These are phyloP conservation scores for Rhodotorula toruloides DNA, from an alignment of 768 basidiomycete species.

Conservation along the genomic window DNA sequence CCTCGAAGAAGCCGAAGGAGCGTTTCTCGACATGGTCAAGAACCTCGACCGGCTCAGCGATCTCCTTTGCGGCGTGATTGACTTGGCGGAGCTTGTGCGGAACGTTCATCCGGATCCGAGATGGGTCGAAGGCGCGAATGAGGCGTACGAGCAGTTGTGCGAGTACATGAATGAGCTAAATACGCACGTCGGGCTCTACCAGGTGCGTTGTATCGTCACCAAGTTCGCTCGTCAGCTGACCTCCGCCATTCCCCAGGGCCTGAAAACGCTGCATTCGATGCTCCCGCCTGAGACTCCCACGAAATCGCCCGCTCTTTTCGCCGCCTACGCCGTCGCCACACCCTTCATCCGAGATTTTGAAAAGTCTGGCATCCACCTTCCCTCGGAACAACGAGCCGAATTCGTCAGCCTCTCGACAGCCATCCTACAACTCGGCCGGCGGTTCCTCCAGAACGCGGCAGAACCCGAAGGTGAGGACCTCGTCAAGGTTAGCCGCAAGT, in stretches of 20 bases:
- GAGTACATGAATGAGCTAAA: constrained; percentile 98
- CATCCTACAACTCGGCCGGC: constrained; percentile 77
- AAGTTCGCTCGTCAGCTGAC: not conserved
- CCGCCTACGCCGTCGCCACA: constrained; percentile 59
- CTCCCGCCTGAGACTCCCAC: constrained; percentile 32
- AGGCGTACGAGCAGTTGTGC: constrained; percentile 83
- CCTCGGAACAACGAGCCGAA: constrained; percentile 65
- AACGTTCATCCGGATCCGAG: constrained; percentile 81
- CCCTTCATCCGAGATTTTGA: constrained; percentile 97
- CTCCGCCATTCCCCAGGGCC: constrained; percentile 37
- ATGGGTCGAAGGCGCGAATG: constrained; percentile 80
- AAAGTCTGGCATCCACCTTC: constrained; percentile 88
- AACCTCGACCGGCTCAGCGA: constrained; percentile 95
- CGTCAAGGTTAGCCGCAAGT: constrained; percentile 1
- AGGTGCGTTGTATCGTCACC: constrained; percentile 7
- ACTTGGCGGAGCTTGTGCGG: constrained; percentile 86
- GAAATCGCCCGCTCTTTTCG: constrained; percentile 41
- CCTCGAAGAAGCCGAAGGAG: constrained; percentile 56
- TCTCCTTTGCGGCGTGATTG: constrained; percentile 90
- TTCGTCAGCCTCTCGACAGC: constrained; percentile 88
- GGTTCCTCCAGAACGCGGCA: constrained; percentile 58
- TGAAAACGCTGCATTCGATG: constrained; percentile 42
- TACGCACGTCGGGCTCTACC: constrained; percentile 70
- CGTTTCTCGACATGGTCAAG: constrained; percentile 57
- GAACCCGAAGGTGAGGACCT: constrained; percentile 17